phyloP scores from a whole-genome alignment of 352 stramenopile genomes.

The Pythium periplocum region DNA sequence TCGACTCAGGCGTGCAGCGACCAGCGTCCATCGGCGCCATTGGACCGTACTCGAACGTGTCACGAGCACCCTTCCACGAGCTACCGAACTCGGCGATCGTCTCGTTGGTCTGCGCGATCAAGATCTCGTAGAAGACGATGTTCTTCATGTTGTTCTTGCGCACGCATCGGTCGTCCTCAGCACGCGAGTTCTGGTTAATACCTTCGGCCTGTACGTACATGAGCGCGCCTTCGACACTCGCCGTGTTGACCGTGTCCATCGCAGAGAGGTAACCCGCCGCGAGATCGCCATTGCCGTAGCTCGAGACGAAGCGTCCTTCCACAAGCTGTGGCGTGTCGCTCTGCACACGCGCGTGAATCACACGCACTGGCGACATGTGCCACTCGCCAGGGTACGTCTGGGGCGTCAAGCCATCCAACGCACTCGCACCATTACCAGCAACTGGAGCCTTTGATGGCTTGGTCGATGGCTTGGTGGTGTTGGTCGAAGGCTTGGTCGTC shows the following conservation, averaged over 20 bases:
- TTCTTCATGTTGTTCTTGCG: conserved; percentile 52
- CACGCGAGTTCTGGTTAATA: conserved; percentile 64
- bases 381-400: conserved; percentile 33
- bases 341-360: conserved; percentile 71
- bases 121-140: conserved; percentile 52
- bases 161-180: conserved; percentile 39
- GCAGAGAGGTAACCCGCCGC: conserved; percentile 52
- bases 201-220: conserved; percentile 84
- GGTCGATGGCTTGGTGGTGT: no score
- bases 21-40: conserved; percentile 44
- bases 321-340: conserved; percentile 60
- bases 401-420: conserved; percentile 15
- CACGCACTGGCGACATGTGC: conserved; percentile 62
- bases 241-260: conserved; percentile 27
- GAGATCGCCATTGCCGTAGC: conserved; percentile 41
- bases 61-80: conserved; percentile 17
- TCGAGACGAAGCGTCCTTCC: conserved; percentile 60
- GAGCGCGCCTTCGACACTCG: conserved; percentile 58
- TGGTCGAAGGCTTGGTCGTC: no score
- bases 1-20: conserved; percentile 26
- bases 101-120: conserved; percentile 41
- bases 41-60: conserved; percentile 37
- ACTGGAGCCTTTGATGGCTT: no score
- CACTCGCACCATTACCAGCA: conserved; percentile 1
- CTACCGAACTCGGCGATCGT: conserved; percentile 32